Conservation (phyloP, 345 rosid genomes). For the Aquilaria sinensis region DNA sequence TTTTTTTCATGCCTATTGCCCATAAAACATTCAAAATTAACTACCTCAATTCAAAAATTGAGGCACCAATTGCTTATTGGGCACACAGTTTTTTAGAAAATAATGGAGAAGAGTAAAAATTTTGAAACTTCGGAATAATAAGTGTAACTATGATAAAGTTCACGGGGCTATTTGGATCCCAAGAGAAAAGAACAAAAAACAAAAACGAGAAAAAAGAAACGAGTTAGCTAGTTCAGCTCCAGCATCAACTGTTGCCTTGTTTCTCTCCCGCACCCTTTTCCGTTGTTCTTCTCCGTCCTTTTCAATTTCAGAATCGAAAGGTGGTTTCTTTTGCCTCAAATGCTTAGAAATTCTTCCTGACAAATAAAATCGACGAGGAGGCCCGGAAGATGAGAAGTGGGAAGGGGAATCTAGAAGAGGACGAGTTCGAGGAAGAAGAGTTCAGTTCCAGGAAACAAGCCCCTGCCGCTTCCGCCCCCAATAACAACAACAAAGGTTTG, state of each 20-base stretch:
- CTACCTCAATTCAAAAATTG: too few species aligned
- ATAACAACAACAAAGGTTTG: slow-evolving; percentile 34
- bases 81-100: too few species aligned
- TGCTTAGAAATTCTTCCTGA: background rate
- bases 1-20: too few species aligned
- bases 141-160: too few species aligned
- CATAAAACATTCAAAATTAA: too few species aligned
- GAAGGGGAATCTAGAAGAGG: slow-evolving; percentile 66
- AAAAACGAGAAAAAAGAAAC: too few species aligned
- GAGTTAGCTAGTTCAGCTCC: background rate
- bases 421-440: slow-evolving; percentile 80
- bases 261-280: slow-evolving; percentile 4
- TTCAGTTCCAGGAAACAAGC: slow-evolving; percentile 54
- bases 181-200: background rate
- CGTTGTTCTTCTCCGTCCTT: background rate
- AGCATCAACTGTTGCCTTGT: slow-evolving; percentile 1
- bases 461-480: slow-evolving; percentile 24
- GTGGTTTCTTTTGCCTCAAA: background rate
- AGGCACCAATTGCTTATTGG: too few species aligned
- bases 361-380: background rate
- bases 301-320: background rate
- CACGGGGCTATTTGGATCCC: too few species aligned
- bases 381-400: slow-evolving; percentile 54
- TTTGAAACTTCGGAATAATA: too few species aligned
- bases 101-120: too few species aligned